phyloP scores from a whole-genome alignment of 2,329 filamentous ascomycete genomes.

The Colletotrichum falcatum region DNA sequence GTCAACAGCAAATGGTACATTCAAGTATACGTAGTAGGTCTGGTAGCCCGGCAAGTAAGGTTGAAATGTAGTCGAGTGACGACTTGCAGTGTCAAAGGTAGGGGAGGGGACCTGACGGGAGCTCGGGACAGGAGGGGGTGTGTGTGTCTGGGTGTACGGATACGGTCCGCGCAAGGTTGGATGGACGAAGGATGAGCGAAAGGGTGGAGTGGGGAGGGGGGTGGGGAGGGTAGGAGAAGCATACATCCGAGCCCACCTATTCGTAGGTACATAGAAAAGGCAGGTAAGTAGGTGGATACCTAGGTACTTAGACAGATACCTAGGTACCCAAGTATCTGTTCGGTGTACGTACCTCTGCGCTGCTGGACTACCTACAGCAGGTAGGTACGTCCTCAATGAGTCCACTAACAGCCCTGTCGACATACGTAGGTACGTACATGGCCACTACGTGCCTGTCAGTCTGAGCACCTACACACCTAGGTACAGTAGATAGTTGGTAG shows the following conservation, averaged over 20 bases:
- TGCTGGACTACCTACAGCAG: too few species aligned
- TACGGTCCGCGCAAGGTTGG: neutral
- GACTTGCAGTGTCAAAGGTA: neutral
- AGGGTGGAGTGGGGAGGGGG: neutral
- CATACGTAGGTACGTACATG: neutral
- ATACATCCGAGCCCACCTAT: neutral
- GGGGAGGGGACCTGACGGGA: constrained; percentile 19
- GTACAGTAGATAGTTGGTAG: too few species aligned
- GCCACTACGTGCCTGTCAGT: too few species aligned
- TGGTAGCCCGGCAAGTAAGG: neutral
- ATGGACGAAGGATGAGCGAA: neutral
- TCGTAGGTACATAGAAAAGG: neutral
- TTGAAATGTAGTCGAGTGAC: constrained; percentile 2
- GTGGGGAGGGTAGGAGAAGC: too few species aligned
- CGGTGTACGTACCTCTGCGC: too few species aligned
- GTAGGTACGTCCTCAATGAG: neutral
- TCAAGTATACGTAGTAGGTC: neutral
- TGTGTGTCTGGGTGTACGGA: neutral
- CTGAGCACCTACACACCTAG: neutral
- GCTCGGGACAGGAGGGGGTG: constrained; percentile 22
- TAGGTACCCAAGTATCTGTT: too few species aligned
- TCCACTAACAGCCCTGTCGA: neutral
- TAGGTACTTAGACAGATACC: neutral
- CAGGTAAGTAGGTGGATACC: neutral
- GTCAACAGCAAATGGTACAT: neutral